phyloP scores from a whole-genome alignment of 2,329 filamentous ascomycete genomes.

The Microcyclospora tardicrescens region DNA sequence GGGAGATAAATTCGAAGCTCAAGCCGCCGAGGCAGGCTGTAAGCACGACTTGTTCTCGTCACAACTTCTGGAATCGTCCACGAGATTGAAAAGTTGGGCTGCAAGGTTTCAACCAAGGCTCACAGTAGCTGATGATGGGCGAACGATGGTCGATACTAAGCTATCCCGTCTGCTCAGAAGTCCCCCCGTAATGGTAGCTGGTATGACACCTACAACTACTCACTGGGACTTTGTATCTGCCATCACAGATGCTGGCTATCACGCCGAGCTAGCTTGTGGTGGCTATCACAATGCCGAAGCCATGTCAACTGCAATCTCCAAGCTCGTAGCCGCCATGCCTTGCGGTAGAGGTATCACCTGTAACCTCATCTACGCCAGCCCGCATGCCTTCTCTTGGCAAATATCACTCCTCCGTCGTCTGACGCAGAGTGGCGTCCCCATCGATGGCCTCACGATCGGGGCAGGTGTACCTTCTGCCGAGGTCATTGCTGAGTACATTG shows the following conservation, averaged over 20 bases:
- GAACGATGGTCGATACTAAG: slow-evolving; percentile 86
- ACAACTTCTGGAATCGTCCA: no score
- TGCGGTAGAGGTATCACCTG: slow-evolving; percentile 74
- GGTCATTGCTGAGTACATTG: slow-evolving; percentile 78
- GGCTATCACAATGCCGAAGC: slow-evolving; percentile 68
- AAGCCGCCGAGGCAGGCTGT: no score
- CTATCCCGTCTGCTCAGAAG: slow-evolving; percentile 73
- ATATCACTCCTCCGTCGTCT: slow-evolving; percentile 67
- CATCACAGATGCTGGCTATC: slow-evolving; percentile 81
- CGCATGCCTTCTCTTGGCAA: slow-evolving; percentile 77
- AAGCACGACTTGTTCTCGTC: no score
- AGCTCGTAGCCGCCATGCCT: slow-evolving; percentile 69
- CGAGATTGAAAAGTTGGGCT: no score
- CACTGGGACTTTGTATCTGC: slow-evolving; percentile 79
- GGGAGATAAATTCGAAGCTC: no score
- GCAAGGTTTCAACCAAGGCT: slow-evolving; percentile 90
- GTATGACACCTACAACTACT: slow-evolving; percentile 79
- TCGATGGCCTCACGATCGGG: slow-evolving; percentile 82
- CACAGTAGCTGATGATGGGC: slow-evolving; percentile 70
- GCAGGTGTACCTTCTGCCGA: slow-evolving; percentile 83
- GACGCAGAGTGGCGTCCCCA: slow-evolving; percentile 68
- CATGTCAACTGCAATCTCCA: slow-evolving; percentile 66
- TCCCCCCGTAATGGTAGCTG: slow-evolving; percentile 72
- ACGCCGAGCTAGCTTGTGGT: slow-evolving; percentile 73
- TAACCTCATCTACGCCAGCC: slow-evolving; percentile 82